These are phyloP conservation scores for Gossypium mustelinum DNA, from an alignment of 345 rosid species.

Conservation along the genomic window DNA sequence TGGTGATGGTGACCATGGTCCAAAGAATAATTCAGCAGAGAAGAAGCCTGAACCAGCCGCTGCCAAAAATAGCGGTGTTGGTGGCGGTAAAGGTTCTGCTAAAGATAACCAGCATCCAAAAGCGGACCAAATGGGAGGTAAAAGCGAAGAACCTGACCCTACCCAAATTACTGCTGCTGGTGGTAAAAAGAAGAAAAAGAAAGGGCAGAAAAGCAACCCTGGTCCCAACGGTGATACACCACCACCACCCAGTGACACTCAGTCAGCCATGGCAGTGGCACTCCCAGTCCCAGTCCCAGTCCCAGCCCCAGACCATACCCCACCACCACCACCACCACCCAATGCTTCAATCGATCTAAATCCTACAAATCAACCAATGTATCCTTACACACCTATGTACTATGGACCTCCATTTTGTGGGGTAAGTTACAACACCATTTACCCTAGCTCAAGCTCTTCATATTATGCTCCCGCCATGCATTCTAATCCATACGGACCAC, in stretches of 20 bases:
- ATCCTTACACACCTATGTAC: slow-evolving; percentile 23
- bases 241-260: slow-evolving; percentile 1
- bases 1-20: not conserved
- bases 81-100: not conserved
- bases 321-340: slow-evolving; percentile 11
- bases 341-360: slow-evolving; percentile 14
- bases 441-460: slow-evolving; percentile 29
- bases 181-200: slow-evolving; percentile 43
- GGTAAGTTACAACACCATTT: slow-evolving; percentile 35
- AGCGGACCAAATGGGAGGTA: slow-evolving; percentile 16
- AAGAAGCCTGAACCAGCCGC: slow-evolving; percentile 19
- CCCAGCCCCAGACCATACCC: slow-evolving; percentile 8
- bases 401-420: slow-evolving; percentile 36
- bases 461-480: slow-evolving; percentile 31
- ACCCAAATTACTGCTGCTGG: slow-evolving; percentile 10
- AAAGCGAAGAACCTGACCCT: slow-evolving; percentile 5
- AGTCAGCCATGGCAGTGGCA: not conserved
- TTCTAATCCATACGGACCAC: slow-evolving; percentile 20
- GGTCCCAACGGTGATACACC: slow-evolving; percentile 13
- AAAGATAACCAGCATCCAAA: slow-evolving; percentile 15
- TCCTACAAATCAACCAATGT: slow-evolving; percentile 23
- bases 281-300: not conserved
- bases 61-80: slow-evolving; percentile 5
- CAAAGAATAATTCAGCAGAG: slow-evolving; percentile 10
- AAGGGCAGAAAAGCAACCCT: slow-evolving; percentile 19